Evolutionary conservation across 441 rosid species (phyloP), one percentile per base, ranked within the genome.

Genomic region (Euphorbia celastroides): DNA sequence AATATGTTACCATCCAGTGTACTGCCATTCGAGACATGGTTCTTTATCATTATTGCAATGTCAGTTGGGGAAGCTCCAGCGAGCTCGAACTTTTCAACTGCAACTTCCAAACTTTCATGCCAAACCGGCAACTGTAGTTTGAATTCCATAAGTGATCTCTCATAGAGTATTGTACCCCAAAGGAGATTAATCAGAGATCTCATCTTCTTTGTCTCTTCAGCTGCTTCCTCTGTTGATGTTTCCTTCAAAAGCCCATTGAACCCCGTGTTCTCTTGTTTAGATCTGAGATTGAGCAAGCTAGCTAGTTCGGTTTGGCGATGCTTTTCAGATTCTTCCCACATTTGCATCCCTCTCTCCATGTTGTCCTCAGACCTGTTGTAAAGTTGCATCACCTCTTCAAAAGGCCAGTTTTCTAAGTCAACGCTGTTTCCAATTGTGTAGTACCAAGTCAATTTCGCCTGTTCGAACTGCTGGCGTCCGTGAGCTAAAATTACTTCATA

Each of bases 51-150:
- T 55, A 90, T 92, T 48, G 94, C 94, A 71, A 87, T 68, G 72
- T 94, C 94, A 16, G 92, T 88, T 17, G 88, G 81, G 65, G 97
- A 88, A 78, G 97, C 98, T 73, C 99, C 99, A 57, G 99, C 94
- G 73, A 81, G 89, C 78, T 84, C 90, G 75, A 94, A 94, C 76
- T 94, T 94, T 86, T 94, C 94, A 19, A 92, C 81, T 2, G 98
- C 85, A 81, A 89, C 96, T 68, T 92, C 97, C 73, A 94, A 79
- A 73, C 96, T 88, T 75, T 94, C 97, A 64, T 86, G 87, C 99
- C 99, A 94, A 48, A 83, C 79, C 64, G 97, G 93, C 66, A 94
- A 61, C 50, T 75, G 93, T 25, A 94, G 74, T 81, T 82, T 94
- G 75, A 81, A 89, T 74, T 94, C 99, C 66, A 88, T 88, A 34